phyloP scores from a whole-genome alignment of 2,329 filamentous ascomycete genomes.

The Ophiognomonia clavigignenti-juglandacearum region DNA sequence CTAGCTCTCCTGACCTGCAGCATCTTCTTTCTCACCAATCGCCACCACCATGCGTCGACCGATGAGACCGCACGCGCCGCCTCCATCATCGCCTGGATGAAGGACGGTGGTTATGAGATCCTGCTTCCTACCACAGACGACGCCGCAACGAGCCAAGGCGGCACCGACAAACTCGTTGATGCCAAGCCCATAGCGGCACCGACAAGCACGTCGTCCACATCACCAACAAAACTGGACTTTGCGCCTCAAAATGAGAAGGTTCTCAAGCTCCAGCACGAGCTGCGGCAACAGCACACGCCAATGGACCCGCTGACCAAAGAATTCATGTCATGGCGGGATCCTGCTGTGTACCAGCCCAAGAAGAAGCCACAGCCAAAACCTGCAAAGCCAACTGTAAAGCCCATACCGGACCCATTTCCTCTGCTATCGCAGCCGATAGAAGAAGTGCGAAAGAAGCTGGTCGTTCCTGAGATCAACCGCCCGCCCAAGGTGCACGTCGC shows the following conservation, averaged over 20 bases:
- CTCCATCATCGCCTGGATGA: conserved; percentile 15
- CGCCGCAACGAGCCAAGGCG: conserved; percentile 8
- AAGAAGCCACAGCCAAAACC: conserved; percentile 30
- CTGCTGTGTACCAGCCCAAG: conserved; percentile 9
- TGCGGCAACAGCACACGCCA: conserved; percentile 12
- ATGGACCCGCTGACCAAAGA: conserved; percentile 14
- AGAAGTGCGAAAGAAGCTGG: conserved; percentile 14
- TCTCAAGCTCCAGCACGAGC: conserved; percentile 7
- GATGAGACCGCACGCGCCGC: conserved; percentile 4
- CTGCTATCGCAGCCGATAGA: conserved; percentile 27
- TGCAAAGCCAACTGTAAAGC: conserved; percentile 19
- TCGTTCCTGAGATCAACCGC: conserved; percentile 25
- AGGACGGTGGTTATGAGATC: conserved; percentile 15
- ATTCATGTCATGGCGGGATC: conserved; percentile 13
- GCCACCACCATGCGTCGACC: not conserved
- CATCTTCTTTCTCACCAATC: conserved; percentile 14
- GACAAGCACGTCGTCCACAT: not conserved
- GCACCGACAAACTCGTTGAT: not conserved
- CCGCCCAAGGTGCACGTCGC: conserved; percentile 29
- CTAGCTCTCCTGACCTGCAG: conserved; percentile 11
- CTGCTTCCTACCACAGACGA: conserved; percentile 13
- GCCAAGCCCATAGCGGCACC: conserved; percentile 1
- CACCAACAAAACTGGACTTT: not conserved
- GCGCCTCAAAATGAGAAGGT: conserved; percentile 6
- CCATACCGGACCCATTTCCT: conserved; percentile 34